Evolutionary conservation across 2,329 filamentous ascomycete species (phyloP), one percentile per base, ranked within the genome.

Genomic region (Laburnicola sp.): DNA sequence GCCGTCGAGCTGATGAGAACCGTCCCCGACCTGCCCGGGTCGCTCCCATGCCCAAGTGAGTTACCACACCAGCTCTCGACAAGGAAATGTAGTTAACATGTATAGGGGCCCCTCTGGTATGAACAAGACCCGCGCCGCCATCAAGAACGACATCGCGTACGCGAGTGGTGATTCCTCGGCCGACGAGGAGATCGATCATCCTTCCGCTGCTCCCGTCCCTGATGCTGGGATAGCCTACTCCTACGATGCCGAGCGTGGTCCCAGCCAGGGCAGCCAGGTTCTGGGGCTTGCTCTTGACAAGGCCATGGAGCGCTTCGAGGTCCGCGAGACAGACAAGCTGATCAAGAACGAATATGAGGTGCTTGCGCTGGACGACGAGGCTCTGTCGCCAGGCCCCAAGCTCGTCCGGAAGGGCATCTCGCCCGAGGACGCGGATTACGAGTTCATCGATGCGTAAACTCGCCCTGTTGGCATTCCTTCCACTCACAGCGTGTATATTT

Each of bases 261-360:
- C 81, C 11, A 75, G 69, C 52, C 74, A 78, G 43, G 82, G 82
- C 35, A 80, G 80, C 68, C 80, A 82, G 63, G 78, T 86, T 64
- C 74, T 86, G 42, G 79, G 80, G 52, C 74, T 75, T 11, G 82
- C 83, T 8, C 73, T 86, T 30, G 77, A 75, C 48, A 79, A 82
- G 68, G 83, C 83, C 1, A 79, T 85, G 35, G 78, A 83, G 73
- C 78, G 77, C 56, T 86, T 79, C 63, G 82, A 86, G 71, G 80
- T 78, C 54, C 79, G 79, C 60, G 79, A 83, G 71, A 85, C 81
- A 2, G 80, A 83, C 70, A 82, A 83, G 71, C 68, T 86, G 41
- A 78, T 83, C 66, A 81, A 79, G 72, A 76, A 77, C 49, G 82
- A 85, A 71, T 86, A 85, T 60, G 82, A 85, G 63, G 76, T 75